These are phyloP conservation scores for Venturia oleaginea DNA, from an alignment of 2,329 filamentous ascomycete genomes.

Conservation along the genomic window DNA sequence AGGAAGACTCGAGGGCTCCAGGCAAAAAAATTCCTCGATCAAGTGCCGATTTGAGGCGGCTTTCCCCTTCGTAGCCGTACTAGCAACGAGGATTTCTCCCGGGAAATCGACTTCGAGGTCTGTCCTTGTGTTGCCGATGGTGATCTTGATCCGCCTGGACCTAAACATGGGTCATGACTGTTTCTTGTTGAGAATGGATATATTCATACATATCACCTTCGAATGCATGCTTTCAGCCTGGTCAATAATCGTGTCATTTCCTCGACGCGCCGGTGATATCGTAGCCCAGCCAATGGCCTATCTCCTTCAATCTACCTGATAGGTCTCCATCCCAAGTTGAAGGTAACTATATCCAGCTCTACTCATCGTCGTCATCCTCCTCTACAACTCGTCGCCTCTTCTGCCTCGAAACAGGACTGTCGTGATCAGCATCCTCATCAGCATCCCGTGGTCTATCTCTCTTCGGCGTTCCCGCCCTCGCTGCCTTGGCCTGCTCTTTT, in stretches of 20 bases:
- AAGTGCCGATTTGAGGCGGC: too few relatives aligned
- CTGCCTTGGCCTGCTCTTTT: conserved; percentile 6
- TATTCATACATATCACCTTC: neutral
- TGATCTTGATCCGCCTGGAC: neutral
- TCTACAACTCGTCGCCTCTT: conserved; percentile 13
- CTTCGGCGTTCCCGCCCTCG: conserved; percentile 8
- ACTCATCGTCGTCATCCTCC: conserved; percentile 14
- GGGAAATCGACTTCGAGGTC: too few relatives aligned
- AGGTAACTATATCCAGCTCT: neutral
- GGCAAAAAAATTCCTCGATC: too few relatives aligned
- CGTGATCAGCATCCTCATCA: conserved; percentile 26
- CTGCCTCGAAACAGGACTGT: conserved; percentile 19
- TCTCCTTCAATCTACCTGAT: neutral
- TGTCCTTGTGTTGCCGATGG: neutral
- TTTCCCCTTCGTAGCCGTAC: too few relatives aligned
- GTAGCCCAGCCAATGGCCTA: neutral
- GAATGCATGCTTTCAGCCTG: neutral
- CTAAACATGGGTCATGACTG: neutral
- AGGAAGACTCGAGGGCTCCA: too few relatives aligned
- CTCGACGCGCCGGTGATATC: neutral
- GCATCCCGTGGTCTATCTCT: conserved; percentile 17
- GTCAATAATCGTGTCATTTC: neutral
- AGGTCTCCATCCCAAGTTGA: neutral
- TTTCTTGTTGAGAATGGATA: neutral
- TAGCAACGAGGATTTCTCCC: too few relatives aligned